phyloP scores from a whole-genome alignment of 2,329 filamentous ascomycete genomes.

The Ophiostoma tasmaniense region DNA sequence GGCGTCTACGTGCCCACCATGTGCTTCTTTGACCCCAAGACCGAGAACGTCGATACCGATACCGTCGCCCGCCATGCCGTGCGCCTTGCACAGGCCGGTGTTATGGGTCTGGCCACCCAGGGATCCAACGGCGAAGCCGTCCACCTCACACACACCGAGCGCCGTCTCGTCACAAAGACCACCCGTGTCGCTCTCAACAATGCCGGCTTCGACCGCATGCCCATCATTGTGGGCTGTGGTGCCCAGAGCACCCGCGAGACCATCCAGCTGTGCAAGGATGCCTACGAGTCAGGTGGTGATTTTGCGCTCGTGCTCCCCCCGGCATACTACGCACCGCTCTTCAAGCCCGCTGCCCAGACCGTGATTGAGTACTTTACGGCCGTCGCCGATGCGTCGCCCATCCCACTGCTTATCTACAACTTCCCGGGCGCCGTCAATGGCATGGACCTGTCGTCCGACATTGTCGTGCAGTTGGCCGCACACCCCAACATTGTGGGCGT shows the following conservation, averaged over 20 bases:
- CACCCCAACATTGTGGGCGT: slow-evolving; percentile 61
- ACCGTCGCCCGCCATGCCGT: slow-evolving; percentile 55
- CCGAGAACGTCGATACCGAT: slow-evolving; percentile 57
- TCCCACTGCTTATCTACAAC: slow-evolving; percentile 63
- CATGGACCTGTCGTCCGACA: slow-evolving; percentile 55
- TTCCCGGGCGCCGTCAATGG: slow-evolving; percentile 57
- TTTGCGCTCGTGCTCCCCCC: slow-evolving; percentile 70
- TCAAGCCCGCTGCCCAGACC: slow-evolving; percentile 52
- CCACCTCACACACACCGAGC: slow-evolving; percentile 63
- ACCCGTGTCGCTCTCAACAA: slow-evolving; percentile 62
- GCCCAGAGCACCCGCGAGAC: slow-evolving; percentile 66
- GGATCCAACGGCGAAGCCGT: slow-evolving; percentile 80
- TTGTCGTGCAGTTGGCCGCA: slow-evolving; percentile 48
- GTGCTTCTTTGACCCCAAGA: slow-evolving; percentile 59
- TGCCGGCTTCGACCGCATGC: slow-evolving; percentile 56
- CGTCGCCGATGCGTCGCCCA: slow-evolving; percentile 54
- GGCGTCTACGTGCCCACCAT: slow-evolving; percentile 66
- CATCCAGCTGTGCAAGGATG: slow-evolving; percentile 60
- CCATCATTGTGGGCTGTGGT: slow-evolving; percentile 68
- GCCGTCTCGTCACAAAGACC: slow-evolving; percentile 57
- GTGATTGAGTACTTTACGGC: slow-evolving; percentile 58
- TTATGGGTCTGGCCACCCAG: slow-evolving; percentile 66
- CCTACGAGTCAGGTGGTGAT: slow-evolving; percentile 60
- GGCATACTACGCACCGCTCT: slow-evolving; percentile 63
- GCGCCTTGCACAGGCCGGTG: slow-evolving; percentile 63